Evolutionary conservation across 371 early-diverging fungal species (phyloP).

Genomic region (Dinochytrium kinnereticum): DNA sequence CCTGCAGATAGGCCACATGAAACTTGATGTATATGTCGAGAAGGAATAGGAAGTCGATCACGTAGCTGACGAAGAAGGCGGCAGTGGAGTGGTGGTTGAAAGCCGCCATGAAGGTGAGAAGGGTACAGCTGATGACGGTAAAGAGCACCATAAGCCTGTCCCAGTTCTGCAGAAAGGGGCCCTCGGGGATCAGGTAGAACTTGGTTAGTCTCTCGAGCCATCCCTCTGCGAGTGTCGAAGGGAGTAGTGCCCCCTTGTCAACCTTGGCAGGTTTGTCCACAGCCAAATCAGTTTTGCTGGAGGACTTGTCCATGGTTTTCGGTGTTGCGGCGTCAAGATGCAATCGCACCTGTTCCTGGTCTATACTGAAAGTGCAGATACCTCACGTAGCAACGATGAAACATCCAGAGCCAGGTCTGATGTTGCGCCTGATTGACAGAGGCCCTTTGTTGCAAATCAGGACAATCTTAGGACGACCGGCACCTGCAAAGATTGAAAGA

Average conservation of each 20-base stretch:
- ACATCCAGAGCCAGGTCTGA: no score
- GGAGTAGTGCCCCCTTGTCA: conserved; percentile 29
- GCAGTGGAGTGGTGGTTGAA: conserved; percentile 40
- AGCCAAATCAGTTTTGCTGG: conserved; percentile 4
- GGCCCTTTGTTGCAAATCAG: no score
- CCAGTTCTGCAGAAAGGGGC: conserved; percentile 43
- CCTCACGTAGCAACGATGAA: no score
- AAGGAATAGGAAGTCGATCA: conserved; percentile 50
- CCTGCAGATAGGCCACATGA: conserved; percentile 53
- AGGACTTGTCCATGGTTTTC: neutral
- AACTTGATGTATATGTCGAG: conserved; percentile 55
- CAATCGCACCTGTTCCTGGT: no score
- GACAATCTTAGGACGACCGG: no score
- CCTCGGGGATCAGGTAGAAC: conserved; percentile 56
- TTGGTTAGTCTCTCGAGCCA: conserved; percentile 42
- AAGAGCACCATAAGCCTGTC: conserved; percentile 46
- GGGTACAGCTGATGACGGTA: conserved; percentile 44
- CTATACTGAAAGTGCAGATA: no score
- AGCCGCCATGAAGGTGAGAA: conserved; percentile 52
- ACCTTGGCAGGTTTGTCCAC: conserved; percentile 30
- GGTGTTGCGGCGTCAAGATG: no score
- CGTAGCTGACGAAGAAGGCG: conserved; percentile 42
- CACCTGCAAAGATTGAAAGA: no score
- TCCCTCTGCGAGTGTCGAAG: conserved; percentile 18
- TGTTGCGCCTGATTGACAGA: no score